phyloP scores from a whole-genome alignment of 352 stramenopile species.

The Phytophthora podocarpi region DNA sequence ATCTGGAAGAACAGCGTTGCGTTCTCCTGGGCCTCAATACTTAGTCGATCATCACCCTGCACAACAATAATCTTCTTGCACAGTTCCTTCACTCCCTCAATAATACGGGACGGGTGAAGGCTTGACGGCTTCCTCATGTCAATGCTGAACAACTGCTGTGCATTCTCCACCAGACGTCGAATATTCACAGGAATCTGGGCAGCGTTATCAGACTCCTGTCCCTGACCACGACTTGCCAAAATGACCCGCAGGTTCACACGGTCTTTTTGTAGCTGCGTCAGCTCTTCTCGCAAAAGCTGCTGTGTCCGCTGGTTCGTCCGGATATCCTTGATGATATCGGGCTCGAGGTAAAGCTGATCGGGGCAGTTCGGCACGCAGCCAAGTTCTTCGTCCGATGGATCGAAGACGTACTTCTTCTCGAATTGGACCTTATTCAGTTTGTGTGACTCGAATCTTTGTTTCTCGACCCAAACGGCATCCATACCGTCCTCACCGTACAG shows the following conservation, averaged over 20 bases:
- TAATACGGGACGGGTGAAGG: conserved; percentile 91
- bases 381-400: conserved; percentile 93
- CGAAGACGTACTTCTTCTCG: conserved; percentile 93
- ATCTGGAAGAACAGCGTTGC: conserved; percentile 98
- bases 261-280: conserved; percentile 94
- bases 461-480: conserved; percentile 99
- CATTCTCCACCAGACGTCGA: conserved; percentile 96
- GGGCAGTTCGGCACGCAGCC: conserved; percentile 88
- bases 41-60: conserved; percentile 93
- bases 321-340: conserved; percentile 91
- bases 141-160: conserved; percentile 94
- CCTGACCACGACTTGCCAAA: conserved; percentile 94
- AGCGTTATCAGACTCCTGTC: conserved; percentile 91
- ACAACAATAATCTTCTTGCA: conserved; percentile 97
- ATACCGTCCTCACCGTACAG: conserved; percentile 98
- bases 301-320: conserved; percentile 94
- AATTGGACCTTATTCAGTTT: conserved; percentile 93
- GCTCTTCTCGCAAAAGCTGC: conserved; percentile 93
- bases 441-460: conserved; percentile 94
- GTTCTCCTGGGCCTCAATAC: conserved; percentile 97
- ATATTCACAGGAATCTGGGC: conserved; percentile 95
- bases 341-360: conserved; percentile 85
- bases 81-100: conserved; percentile 92
- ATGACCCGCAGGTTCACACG: conserved; percentile 94
- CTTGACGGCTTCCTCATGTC: conserved; percentile 93